These are phyloP conservation scores for Mortierella alpina DNA, from an alignment of 192 early-diverging fungal species.

Conservation along the genomic window DNA sequence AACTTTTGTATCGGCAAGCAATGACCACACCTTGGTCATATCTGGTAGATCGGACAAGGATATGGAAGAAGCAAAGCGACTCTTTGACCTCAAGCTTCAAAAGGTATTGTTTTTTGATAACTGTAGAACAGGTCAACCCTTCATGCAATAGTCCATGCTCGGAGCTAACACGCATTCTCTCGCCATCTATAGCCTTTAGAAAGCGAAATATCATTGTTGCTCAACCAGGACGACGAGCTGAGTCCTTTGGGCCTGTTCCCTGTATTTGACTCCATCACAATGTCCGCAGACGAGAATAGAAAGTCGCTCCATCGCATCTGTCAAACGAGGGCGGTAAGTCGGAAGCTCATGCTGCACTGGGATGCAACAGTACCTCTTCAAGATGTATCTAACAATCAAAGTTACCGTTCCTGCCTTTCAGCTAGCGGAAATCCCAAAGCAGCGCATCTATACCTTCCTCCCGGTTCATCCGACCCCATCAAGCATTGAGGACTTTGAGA, in stretches of 20 bases:
- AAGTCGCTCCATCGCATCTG: constrained; percentile 32
- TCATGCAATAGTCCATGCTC: neutral
- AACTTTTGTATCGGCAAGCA: constrained; percentile 30
- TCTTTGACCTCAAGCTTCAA: constrained; percentile 37
- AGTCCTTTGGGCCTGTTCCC: constrained; percentile 36
- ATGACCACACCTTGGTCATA: constrained; percentile 17
- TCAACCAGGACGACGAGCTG: constrained; percentile 15
- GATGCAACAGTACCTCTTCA: neutral
- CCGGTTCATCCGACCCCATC: constrained; percentile 19
- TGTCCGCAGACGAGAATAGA: constrained; percentile 25
- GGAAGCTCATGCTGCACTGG: too few relatives aligned
- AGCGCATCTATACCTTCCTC: neutral
- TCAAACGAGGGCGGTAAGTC: constrained; percentile 29
- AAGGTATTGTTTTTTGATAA: constrained; percentile 1
- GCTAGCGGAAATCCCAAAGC: constrained; percentile 5
- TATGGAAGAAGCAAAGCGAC: constrained; percentile 45
- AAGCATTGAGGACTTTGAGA: constrained; percentile 7
- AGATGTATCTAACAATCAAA: neutral
- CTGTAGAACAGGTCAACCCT: too few relatives aligned
- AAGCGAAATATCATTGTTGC: constrained; percentile 15
- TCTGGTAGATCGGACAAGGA: constrained; percentile 23
- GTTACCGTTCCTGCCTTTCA: neutral
- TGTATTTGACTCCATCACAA: constrained; percentile 27
- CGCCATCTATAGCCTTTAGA: neutral
- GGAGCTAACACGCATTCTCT: neutral